phyloP scores from a whole-genome alignment of 768 basidiomycete species.

The Pisolithus microcarpus region DNA sequence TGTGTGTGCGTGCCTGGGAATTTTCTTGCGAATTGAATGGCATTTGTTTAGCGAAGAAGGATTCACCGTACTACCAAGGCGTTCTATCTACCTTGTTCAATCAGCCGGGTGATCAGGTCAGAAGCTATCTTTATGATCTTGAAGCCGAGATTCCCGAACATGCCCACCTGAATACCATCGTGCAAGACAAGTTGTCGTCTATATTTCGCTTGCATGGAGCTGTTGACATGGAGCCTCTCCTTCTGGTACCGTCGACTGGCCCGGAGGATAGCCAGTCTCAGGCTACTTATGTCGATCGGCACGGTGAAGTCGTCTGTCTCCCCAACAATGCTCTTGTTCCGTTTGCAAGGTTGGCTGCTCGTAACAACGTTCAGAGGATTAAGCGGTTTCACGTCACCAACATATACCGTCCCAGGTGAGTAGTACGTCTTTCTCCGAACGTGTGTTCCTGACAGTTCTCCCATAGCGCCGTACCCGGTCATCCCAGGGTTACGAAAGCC shows the following conservation, averaged over 20 bases:
- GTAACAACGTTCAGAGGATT: constrained; percentile 57
- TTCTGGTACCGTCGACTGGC: constrained; percentile 69
- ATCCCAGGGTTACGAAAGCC: constrained; percentile 65
- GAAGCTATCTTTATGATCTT: constrained; percentile 68
- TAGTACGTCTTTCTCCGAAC: constrained; percentile 7
- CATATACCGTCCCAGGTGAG: constrained; percentile 60
- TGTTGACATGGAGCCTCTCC: constrained; percentile 76
- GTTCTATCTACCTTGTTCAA: constrained; percentile 75
- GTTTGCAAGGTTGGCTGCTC: constrained; percentile 79
- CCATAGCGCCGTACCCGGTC: constrained; percentile 56
- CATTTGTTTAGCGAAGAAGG: constrained; percentile 52
- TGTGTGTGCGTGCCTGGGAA: constrained; percentile 23
- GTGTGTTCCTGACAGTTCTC: background rate
- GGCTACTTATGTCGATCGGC: constrained; percentile 71
- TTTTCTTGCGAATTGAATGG: background rate
- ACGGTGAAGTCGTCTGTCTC: constrained; percentile 68
- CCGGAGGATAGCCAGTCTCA: constrained; percentile 57
- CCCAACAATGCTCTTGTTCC: constrained; percentile 68
- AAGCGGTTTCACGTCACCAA: constrained; percentile 79
- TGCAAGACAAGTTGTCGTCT: constrained; percentile 66
- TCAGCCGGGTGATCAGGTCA: constrained; percentile 55
- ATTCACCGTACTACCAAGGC: constrained; percentile 74
- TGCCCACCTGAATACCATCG: constrained; percentile 62
- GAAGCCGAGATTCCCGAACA: constrained; percentile 65
- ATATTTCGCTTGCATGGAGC: constrained; percentile 89